Conservation (phyloP, 306 rosid species). For the Acacia confusa region DNA sequence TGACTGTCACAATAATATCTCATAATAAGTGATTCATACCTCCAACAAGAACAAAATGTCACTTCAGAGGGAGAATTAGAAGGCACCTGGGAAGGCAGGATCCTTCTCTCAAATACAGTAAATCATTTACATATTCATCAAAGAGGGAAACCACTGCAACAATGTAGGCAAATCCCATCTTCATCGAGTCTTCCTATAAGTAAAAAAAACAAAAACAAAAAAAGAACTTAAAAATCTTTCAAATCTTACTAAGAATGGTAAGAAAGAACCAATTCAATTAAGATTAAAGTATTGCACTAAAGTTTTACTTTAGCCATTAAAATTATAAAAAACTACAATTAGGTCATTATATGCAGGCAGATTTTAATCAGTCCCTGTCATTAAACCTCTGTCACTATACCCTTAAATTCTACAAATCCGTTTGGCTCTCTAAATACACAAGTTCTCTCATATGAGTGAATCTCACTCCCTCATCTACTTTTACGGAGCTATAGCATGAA, state of each 20-base stretch:
- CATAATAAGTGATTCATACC: slow-evolving; percentile 27
- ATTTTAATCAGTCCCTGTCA: neutral
- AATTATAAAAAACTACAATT: neutral
- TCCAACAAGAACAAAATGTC: neutral
- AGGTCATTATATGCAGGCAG: neutral
- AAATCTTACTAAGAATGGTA: neutral
- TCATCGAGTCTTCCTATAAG: slow-evolving; percentile 62
- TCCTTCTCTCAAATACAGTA: slow-evolving; percentile 78
- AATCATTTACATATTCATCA: slow-evolving; percentile 83
- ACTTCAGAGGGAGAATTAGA: neutral
- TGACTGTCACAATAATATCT: slow-evolving; percentile 59
- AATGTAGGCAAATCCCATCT: slow-evolving; percentile 68
- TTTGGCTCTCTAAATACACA: neutral
- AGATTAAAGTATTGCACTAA: neutral
- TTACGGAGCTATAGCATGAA: neutral
- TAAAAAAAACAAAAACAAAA: neutral
- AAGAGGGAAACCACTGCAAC: slow-evolving; percentile 72
- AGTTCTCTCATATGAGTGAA: neutral
- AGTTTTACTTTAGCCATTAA: neutral
- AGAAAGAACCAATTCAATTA: neutral
- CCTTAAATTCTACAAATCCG: neutral
- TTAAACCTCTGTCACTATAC: neutral
- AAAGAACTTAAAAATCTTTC: neutral
- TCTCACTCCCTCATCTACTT: neutral
- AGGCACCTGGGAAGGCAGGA: slow-evolving; percentile 80